Conservation (phyloP, 2,329 filamentous ascomycete species). For the Tolypocladium pustulatum region DNA sequence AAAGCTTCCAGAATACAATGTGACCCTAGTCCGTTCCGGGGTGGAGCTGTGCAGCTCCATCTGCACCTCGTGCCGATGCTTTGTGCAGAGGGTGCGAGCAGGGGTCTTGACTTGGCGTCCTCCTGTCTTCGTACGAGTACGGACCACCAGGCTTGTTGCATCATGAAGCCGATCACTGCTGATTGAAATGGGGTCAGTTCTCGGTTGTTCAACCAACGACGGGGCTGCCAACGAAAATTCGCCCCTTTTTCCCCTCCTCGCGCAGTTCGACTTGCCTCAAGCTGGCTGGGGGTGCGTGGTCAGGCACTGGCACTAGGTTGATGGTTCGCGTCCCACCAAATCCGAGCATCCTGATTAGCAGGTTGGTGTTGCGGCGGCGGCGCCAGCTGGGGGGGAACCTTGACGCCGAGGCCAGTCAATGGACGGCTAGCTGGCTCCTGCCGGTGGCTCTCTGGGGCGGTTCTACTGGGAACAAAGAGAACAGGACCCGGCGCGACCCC, state of each 20-base stretch:
- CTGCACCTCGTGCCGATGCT: background rate
- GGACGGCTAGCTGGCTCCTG: background rate
- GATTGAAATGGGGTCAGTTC: background rate
- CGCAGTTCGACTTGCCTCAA: background rate
- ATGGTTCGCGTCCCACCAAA: background rate
- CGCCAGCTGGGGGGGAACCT: background rate
- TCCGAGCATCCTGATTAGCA: background rate
- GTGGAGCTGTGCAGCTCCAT: background rate
- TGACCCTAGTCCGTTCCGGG: background rate
- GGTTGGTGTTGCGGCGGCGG: background rate
- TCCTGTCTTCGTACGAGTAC: background rate
- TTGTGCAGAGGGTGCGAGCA: background rate
- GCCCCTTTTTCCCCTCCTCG: background rate
- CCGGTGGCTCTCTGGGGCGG: background rate
- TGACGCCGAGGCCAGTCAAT: background rate
- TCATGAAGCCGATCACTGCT: background rate
- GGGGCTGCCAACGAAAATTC: background rate
- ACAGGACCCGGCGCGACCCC: background rate
- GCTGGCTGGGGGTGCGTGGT: background rate
- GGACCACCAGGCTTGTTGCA: background rate
- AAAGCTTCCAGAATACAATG: conserved; percentile 1
- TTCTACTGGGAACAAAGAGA: background rate
- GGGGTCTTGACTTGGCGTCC: background rate
- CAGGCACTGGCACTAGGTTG: background rate
- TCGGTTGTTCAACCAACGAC: background rate